A percentile compares a stretch with the other conserved stretches of the same genome.
phyloP scores from a whole-genome alignment of 768 basidiomycete species.

The Trametes maxima region DNA sequence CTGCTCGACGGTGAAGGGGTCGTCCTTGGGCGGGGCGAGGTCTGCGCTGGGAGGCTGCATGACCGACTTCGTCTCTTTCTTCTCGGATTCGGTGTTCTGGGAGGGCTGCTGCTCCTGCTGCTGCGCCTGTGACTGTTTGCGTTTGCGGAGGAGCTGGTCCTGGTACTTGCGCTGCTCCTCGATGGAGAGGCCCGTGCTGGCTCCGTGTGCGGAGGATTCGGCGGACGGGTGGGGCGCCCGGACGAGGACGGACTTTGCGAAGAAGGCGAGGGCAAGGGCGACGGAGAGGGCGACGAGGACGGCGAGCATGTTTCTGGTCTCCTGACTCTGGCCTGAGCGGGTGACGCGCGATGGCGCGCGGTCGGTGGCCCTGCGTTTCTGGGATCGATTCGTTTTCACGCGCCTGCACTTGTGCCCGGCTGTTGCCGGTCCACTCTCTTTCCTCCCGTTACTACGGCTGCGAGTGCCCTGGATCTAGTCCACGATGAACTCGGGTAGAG shows the following conservation, averaged over 20 bases:
- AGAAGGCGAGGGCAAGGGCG: conserved; percentile 31
- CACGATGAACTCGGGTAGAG: too few species aligned
- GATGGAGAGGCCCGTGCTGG: conserved; percentile 12
- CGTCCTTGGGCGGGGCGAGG: conserved; percentile 71
- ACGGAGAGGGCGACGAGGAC: conserved; percentile 37
- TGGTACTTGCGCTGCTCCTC: conserved; percentile 21
- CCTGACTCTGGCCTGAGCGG: neutral
- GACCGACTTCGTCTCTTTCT: conserved; percentile 36
- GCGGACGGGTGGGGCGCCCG: conserved; percentile 3
- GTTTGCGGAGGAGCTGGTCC: conserved; percentile 21
- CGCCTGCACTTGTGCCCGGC: conserved; percentile 1
- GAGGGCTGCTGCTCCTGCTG: conserved; percentile 25
- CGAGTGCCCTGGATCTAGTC: too few species aligned
- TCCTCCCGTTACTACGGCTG: neutral
- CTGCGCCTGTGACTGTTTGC: conserved; percentile 28
- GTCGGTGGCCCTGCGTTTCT: too few species aligned
- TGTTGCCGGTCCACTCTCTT: conserved; percentile 7
- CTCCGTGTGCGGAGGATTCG: conserved; percentile 12
- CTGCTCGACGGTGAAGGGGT: conserved; percentile 71
- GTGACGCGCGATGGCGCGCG: neutral
- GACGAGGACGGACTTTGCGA: conserved; percentile 20
- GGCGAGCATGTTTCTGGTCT: conserved; percentile 20
- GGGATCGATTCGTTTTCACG: conserved; percentile 12
- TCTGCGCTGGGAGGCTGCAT: conserved; percentile 70
- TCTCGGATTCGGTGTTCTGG: neutral